A percentile compares a stretch with the other conserved stretches of the same genome.
Evolutionary conservation across 768 basidiomycete species (phyloP).

Genomic region (Solioccasus polychromus): DNA sequence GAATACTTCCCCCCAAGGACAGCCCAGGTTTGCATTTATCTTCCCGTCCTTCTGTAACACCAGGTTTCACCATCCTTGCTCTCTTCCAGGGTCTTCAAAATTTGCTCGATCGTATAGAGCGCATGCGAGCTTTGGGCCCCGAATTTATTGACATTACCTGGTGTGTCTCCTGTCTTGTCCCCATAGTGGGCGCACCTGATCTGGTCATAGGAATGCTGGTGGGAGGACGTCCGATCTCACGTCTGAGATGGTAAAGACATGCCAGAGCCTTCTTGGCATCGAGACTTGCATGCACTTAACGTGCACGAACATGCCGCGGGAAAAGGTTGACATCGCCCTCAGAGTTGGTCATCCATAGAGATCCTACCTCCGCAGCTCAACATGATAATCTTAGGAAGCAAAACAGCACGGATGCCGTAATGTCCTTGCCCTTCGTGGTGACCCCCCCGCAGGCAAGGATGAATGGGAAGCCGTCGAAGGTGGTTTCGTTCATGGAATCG

Average conservation of each 20-base stretch:
- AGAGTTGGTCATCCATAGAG: slow-evolving; percentile 50
- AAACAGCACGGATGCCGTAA: slow-evolving; percentile 88
- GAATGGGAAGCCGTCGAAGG: slow-evolving; percentile 92
- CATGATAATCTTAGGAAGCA: slow-evolving; percentile 69
- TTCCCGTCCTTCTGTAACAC: not conserved
- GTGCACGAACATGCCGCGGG: slow-evolving; percentile 97
- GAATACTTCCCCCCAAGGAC: slow-evolving; percentile 98
- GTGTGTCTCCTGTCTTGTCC: slow-evolving; percentile 35
- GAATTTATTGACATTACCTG: slow-evolving; percentile 99
- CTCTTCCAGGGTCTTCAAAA: slow-evolving; percentile 63
- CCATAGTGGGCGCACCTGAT: slow-evolving; percentile 2
- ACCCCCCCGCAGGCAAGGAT: slow-evolving; percentile 84
- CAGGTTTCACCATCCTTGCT: not conserved
- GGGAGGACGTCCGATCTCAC: slow-evolving; percentile 94
- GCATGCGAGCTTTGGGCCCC: slow-evolving; percentile 92
- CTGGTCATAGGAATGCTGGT: slow-evolving; percentile 79
- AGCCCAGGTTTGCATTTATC: slow-evolving; percentile 65
- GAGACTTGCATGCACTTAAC: slow-evolving; percentile 99
- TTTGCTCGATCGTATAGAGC: slow-evolving; percentile 95
- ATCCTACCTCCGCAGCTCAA: slow-evolving; percentile 2
- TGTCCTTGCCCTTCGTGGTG: slow-evolving; percentile 89
- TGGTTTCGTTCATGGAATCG: slow-evolving; percentile 87
- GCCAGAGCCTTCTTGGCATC: slow-evolving; percentile 87
- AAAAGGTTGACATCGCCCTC: slow-evolving; percentile 91
- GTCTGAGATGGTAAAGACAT: slow-evolving; percentile 90